phyloP scores from a whole-genome alignment of 2,329 filamentous ascomycete genomes.

The Botrytis tulipae region DNA sequence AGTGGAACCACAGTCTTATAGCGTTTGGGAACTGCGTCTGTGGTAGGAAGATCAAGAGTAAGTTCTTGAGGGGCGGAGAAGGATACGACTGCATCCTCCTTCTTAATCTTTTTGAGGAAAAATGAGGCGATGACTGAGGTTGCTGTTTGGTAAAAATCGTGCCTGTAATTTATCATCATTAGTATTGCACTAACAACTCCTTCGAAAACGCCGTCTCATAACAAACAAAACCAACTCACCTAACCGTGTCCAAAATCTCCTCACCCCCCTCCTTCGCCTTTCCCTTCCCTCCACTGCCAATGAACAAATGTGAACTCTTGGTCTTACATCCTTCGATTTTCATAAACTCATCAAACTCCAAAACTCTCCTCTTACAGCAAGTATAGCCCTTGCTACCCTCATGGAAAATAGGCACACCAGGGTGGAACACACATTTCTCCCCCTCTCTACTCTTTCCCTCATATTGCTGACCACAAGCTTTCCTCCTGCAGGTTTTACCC shows the following conservation, averaged over 20 bases:
- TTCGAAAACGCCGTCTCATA: background rate
- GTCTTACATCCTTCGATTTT: conserved; percentile 89
- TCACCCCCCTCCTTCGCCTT: conserved; percentile 61
- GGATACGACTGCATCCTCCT: conserved; percentile 68
- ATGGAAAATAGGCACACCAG: conserved; percentile 89
- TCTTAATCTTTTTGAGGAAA: conserved; percentile 96
- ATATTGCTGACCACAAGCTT: conserved; percentile 69
- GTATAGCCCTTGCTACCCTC: conserved; percentile 98
- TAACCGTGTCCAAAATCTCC: conserved; percentile 74
- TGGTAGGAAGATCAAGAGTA: conserved; percentile 79
- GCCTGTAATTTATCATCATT: conserved; percentile 45
- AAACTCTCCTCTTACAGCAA: conserved; percentile 90
- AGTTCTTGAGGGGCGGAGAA: conserved; percentile 63
- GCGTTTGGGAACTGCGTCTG: conserved; percentile 71
- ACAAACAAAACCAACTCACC: conserved; percentile 49
- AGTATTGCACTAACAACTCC: background rate
- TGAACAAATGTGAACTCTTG: conserved; percentile 78
- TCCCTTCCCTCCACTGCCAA: conserved; percentile 73
- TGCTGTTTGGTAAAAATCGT: conserved; percentile 94
- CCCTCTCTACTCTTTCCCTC: conserved; percentile 58
- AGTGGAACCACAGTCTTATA: conserved; percentile 73
- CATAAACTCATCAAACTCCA: conserved; percentile 98
- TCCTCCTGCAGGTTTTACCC: conserved; percentile 74
- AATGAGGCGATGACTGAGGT: conserved; percentile 83
- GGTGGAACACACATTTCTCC: conserved; percentile 85